Conservation (phyloP, 2,329 filamentous ascomycete species). For the Trichoderma afroharzianum region DNA sequence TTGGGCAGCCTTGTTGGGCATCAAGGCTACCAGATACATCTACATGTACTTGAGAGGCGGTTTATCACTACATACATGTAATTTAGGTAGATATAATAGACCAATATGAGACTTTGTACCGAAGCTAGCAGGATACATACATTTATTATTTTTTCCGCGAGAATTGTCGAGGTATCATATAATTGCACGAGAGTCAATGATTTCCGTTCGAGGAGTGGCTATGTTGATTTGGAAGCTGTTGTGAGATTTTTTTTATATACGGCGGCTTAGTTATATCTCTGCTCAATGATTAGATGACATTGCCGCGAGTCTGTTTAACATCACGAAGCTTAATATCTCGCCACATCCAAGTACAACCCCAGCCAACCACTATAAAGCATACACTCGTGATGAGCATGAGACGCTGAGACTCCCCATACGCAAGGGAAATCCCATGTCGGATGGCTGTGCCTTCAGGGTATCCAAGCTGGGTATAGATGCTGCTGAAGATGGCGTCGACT, state of each 20-base stretch:
- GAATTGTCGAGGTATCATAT: too few relatives aligned
- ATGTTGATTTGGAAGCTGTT: too few relatives aligned
- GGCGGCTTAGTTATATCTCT: background rate
- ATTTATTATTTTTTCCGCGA: too few relatives aligned
- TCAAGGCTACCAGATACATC: too few relatives aligned
- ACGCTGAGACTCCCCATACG: conserved; percentile 55
- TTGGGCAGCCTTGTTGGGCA: too few relatives aligned
- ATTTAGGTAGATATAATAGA: too few relatives aligned
- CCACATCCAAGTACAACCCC: conserved; percentile 41
- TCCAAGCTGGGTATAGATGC: conserved; percentile 49
- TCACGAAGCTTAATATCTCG: conserved; percentile 49
- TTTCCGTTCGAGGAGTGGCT: too few relatives aligned
- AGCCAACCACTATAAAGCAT: conserved; percentile 39
- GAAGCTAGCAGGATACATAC: too few relatives aligned
- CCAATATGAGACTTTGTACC: too few relatives aligned
- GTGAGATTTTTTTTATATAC: background rate
- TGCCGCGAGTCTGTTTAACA: conserved; percentile 39
- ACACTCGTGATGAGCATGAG: conserved; percentile 50
- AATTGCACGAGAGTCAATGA: too few relatives aligned
- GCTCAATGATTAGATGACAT: conserved; percentile 31
- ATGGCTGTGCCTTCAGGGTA: conserved; percentile 49
- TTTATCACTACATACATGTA: too few relatives aligned
- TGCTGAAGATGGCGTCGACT: conserved; percentile 43
- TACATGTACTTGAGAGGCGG: too few relatives aligned
- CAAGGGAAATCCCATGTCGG: conserved; percentile 54